Evolutionary conservation across 2,329 filamentous ascomycete genomes (phyloP).

Genomic region (Orbilia oligospora): DNA sequence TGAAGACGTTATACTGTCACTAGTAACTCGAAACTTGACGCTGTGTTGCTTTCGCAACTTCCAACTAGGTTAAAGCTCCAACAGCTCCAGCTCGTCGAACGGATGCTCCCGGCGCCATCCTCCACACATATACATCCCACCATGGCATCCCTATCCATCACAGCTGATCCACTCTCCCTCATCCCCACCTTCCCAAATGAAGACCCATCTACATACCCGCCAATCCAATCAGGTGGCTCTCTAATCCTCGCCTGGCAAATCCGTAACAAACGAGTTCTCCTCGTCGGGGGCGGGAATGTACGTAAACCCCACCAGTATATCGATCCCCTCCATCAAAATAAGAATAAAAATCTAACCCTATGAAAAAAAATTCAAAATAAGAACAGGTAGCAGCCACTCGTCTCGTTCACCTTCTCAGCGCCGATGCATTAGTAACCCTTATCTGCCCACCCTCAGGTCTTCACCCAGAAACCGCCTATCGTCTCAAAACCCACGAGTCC

Average conservation of each 20-base stretch:
- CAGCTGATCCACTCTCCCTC: constrained; percentile 38
- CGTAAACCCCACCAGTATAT: constrained; percentile 12
- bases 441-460: constrained; percentile 84
- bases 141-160: background rate
- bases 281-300: constrained; percentile 95
- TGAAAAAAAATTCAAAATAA: background rate
- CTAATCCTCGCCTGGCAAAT: constrained; percentile 97
- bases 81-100: background rate
- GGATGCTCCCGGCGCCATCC: background rate
- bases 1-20: no score
- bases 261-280: constrained; percentile 87
- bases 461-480: constrained; percentile 88
- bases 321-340: no score
- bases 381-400: constrained; percentile 91
- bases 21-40: no score
- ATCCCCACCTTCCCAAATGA: constrained; percentile 45
- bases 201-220: constrained; percentile 74
- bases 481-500: constrained; percentile 74
- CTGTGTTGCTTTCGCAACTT: background rate
- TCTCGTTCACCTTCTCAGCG: constrained; percentile 93
- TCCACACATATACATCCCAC: background rate
- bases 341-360: no score
- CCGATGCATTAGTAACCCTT: constrained; percentile 90
- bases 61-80: background rate
- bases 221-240: constrained; percentile 90